Conservation (phyloP, 768 basidiomycete genomes). For the Lactifluus subvellereus region DNA sequence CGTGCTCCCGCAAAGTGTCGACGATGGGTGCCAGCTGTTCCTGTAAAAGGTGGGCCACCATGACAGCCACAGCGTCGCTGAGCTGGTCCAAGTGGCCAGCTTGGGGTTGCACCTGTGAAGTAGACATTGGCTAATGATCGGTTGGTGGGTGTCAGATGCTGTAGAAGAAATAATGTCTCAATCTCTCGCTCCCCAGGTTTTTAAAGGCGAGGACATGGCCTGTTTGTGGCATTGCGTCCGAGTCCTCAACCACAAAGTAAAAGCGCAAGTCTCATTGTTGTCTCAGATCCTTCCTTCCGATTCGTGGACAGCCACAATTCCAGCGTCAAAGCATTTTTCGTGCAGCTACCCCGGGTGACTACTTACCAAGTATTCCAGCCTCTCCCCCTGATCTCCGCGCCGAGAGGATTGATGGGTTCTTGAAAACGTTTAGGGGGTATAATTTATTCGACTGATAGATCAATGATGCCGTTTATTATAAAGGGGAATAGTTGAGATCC, state of each 20-base stretch:
- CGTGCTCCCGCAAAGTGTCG: conserved; percentile 13
- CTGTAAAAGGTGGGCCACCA: conserved; percentile 2
- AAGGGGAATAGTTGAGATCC: neutral
- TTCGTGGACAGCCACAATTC: too few species aligned
- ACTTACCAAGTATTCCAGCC: neutral
- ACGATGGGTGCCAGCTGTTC: conserved; percentile 17
- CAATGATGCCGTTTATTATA: neutral
- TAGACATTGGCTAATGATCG: neutral
- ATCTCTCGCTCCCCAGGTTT: neutral
- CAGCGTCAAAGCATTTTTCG: too few species aligned
- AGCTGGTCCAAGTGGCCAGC: neutral
- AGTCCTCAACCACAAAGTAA: too few species aligned
- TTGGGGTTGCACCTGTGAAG: neutral
- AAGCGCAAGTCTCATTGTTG: too few species aligned
- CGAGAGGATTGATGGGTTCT: neutral
- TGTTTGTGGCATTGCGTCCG: too few species aligned
- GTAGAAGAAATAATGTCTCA: neutral
- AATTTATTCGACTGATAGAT: neutral
- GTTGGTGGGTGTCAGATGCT: neutral
- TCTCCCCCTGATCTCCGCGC: neutral
- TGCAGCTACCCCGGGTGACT: too few species aligned
- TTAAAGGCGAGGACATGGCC: neutral
- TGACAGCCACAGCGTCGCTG: neutral
- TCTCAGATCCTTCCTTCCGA: too few species aligned
- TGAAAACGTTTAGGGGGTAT: neutral